These are phyloP conservation scores for Globisporangium cystogenes DNA, from an alignment of 352 stramenopile genomes.

Conservation along the genomic window DNA sequence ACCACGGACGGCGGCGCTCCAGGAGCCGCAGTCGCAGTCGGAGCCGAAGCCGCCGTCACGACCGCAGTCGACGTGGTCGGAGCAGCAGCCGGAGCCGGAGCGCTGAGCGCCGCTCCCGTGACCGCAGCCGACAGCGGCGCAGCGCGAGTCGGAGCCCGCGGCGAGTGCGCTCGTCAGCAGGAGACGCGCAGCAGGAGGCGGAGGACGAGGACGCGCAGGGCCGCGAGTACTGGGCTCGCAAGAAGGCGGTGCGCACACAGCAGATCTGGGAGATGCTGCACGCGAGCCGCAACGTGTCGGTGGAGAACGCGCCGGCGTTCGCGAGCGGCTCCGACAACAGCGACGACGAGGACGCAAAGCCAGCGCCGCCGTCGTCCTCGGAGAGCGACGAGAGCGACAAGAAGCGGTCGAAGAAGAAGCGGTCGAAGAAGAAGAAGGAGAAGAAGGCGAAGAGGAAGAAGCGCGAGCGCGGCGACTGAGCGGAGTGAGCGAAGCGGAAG, in stretches of 20 bases:
- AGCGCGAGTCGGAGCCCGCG: background rate
- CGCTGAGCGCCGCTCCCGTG: background rate
- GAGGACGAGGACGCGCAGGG: conserved; percentile 19
- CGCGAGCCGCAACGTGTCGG: conserved; percentile 26
- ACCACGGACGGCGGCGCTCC: conserved; percentile 8
- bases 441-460: conserved; percentile 4
- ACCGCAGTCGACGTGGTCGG: no score
- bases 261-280: conserved; percentile 49
- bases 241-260: conserved; percentile 50
- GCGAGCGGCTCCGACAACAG: conserved; percentile 23
- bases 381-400: conserved; percentile 6
- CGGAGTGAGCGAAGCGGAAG: background rate
- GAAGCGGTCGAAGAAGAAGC: conserved; percentile 21
- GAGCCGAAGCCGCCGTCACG: background rate
- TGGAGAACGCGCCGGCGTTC: conserved; percentile 49
- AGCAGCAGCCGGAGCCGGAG: no score
- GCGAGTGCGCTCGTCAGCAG: background rate
- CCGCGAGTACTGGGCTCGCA: conserved; percentile 46
- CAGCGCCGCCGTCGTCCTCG: background rate
- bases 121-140: background rate
- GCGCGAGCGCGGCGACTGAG: conserved; percentile 9
- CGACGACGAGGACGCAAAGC: conserved; percentile 37
- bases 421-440: conserved; percentile 18
- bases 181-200: background rate
- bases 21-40: conserved; percentile 11